Conservation (phyloP, 768 basidiomycete species). For the Psilocybe cyanescens region DNA sequence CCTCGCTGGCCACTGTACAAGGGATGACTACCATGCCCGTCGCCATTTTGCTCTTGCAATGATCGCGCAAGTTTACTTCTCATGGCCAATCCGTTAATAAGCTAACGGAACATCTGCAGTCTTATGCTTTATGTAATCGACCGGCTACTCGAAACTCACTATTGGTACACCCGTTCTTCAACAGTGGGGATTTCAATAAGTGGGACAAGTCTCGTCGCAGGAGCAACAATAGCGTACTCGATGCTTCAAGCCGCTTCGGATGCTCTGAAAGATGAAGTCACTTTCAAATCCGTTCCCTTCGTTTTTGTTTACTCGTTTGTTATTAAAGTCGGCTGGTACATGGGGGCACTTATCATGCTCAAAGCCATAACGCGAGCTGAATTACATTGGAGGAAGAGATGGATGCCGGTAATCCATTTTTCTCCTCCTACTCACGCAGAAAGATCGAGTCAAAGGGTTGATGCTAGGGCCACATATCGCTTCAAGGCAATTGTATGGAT, state of each 20-base stretch:
- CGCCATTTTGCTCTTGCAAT: constrained; percentile 14
- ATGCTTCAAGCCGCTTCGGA: neutral
- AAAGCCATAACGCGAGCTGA: constrained; percentile 27
- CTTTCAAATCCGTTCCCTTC: too few species aligned
- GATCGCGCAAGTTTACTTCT: constrained; percentile 20
- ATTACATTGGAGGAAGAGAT: constrained; percentile 16
- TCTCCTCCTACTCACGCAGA: constrained; percentile 31
- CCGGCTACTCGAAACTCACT: constrained; percentile 23
- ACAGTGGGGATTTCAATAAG: constrained; percentile 33
- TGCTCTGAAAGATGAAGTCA: neutral
- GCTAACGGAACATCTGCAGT: constrained; percentile 10
- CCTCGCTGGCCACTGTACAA: constrained; percentile 26
- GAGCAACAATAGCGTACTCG: constrained; percentile 12
- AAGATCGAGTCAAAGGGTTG: constrained; percentile 26
- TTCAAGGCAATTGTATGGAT: constrained; percentile 5
- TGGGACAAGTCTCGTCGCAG: constrained; percentile 24
- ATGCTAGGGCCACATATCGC: neutral
- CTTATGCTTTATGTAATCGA: constrained; percentile 6
- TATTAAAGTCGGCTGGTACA: neutral
- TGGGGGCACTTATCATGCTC: constrained; percentile 29
- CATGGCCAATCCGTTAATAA: neutral
- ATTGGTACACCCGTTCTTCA: constrained; percentile 38
- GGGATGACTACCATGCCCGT: constrained; percentile 33
- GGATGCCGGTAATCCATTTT: constrained; percentile 24
- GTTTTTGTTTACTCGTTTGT: neutral